Evolutionary conservation across 768 basidiomycete species (phyloP), one percentile per base, ranked within the genome.

Genomic region (Grammothele lineata): DNA sequence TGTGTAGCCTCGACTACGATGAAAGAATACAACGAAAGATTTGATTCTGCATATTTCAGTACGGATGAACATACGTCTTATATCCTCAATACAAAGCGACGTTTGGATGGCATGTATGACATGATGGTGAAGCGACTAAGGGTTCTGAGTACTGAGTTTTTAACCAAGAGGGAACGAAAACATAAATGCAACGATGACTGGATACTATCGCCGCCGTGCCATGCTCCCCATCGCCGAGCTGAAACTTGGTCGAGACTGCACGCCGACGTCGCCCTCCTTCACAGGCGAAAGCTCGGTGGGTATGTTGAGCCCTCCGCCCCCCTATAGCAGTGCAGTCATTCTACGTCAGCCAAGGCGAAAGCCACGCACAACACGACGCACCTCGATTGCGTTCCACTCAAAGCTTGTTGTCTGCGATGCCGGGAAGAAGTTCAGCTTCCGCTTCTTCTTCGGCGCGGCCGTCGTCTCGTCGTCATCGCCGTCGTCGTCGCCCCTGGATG

Each of bases 281-380:
- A 88, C 72, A 11, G 86, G 86, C 2, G 84, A 86, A 18, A 88
- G 66, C 26, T 69, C 66, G 0, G 77, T 81, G 10, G 86, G 86
- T 56, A 88, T 88, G 43, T 78, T 72, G 37, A 87, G 57, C 0
- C 69, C 75, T 32, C 66, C 65, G 30, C 66, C 68, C 18, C 57
- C 69, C 56, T 67, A 18, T 5, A 40, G 11, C 3, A 37, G 14
- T 12, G 30, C 36, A 46, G 21, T 19, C 24, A 18, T 23, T 15
- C 10, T 10, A 43, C 22, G 21, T 5, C 9, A 27, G 1, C 5
- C n/a, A 4, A 23, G 14, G 24, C 5, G 14, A 23, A 40, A 32
- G n/a, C n/a, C 14, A 11, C 15, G 14, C 7, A 12, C 9, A 17
- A n/a, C 8, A 17, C 6, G 21, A 34, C 56, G 36, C 50, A 75